These are phyloP conservation scores for Blastomyces emzantsi DNA, from an alignment of 2,329 filamentous ascomycete species.

Conservation along the genomic window DNA sequence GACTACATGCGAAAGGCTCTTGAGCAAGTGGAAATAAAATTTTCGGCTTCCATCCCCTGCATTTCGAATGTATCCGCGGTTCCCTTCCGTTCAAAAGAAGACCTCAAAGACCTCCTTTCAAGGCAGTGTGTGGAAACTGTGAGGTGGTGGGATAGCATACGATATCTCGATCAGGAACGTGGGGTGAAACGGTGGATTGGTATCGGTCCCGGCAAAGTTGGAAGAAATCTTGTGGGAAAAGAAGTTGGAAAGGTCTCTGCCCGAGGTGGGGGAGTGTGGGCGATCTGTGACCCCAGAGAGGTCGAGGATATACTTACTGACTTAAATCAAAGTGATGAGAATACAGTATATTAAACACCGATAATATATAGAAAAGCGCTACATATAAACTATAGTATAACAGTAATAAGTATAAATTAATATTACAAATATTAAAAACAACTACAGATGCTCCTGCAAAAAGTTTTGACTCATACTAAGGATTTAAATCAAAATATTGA, in stretches of 20 bases:
- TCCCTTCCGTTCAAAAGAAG: constrained; percentile 63
- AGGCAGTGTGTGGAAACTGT: constrained; percentile 86
- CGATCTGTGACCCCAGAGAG: constrained; percentile 70
- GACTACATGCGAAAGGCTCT: constrained; percentile 63
- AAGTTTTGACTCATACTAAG: too few relatives aligned
- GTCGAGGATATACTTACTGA: constrained; percentile 59
- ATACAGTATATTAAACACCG: not conserved
- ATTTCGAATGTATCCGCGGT: constrained; percentile 78
- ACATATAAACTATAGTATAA: too few relatives aligned
- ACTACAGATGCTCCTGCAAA: too few relatives aligned
- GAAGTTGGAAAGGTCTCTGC: constrained; percentile 77
- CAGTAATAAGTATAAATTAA: too few relatives aligned
- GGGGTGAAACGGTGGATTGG: constrained; percentile 80
- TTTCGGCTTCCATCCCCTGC: constrained; percentile 66
- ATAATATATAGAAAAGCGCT: too few relatives aligned
- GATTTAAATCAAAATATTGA: too few relatives aligned
- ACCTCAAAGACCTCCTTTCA: constrained; percentile 70
- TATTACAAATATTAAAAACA: too few relatives aligned
- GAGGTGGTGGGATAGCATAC: constrained; percentile 88
- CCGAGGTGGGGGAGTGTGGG: constrained; percentile 89
- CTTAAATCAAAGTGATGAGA: constrained; percentile 48
- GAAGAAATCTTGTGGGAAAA: constrained; percentile 85
- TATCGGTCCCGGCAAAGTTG: constrained; percentile 88
- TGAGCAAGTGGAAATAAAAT: constrained; percentile 55
- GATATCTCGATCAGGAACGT: constrained; percentile 75